These are phyloP conservation scores for Talaromyces funiculosus DNA, from an alignment of 2,329 filamentous ascomycete species.

Conservation along the genomic window DNA sequence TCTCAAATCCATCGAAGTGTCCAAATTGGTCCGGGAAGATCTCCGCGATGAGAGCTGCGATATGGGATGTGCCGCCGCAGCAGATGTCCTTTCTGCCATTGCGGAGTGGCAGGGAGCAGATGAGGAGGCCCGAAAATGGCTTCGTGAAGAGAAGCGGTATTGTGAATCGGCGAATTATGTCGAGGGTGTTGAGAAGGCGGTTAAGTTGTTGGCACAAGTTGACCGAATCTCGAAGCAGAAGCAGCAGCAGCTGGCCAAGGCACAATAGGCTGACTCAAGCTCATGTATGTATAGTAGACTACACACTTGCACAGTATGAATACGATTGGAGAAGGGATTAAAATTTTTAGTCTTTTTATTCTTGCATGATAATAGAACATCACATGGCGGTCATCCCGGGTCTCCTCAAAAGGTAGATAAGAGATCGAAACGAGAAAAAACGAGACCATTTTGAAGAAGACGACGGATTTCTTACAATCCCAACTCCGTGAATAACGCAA, in stretches of 20 bases:
- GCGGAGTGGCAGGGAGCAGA: conserved; percentile 66
- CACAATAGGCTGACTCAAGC: not conserved
- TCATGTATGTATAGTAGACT: not conserved
- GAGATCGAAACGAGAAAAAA: conserved; percentile 12
- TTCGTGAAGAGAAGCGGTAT: conserved; percentile 61
- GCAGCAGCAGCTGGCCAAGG: not conserved
- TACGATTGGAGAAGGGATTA: conserved; percentile 5
- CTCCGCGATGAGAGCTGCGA: conserved; percentile 74
- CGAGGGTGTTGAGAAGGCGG: conserved; percentile 28
- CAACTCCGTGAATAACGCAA: not conserved
- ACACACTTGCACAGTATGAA: not conserved
- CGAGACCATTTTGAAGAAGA: not conserved
- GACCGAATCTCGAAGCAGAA: not conserved
- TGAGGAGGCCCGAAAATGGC: conserved; percentile 61
- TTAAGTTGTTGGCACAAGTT: conserved; percentile 10
- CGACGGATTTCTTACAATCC: not conserved
- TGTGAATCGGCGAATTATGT: conserved; percentile 40
- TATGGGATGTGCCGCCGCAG: conserved; percentile 71
- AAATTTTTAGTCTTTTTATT: conserved; percentile 29
- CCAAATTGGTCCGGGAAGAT: conserved; percentile 27
- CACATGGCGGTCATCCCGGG: conserved; percentile 27
- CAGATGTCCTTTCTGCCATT: conserved; percentile 73
- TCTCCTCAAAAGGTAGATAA: conserved; percentile 20
- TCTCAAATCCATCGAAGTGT: conserved; percentile 13
- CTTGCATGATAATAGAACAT: conserved; percentile 37